phyloP scores from a whole-genome alignment of 805 yeast genomes.

The Saccharomycopsis synnaedendra region DNA sequence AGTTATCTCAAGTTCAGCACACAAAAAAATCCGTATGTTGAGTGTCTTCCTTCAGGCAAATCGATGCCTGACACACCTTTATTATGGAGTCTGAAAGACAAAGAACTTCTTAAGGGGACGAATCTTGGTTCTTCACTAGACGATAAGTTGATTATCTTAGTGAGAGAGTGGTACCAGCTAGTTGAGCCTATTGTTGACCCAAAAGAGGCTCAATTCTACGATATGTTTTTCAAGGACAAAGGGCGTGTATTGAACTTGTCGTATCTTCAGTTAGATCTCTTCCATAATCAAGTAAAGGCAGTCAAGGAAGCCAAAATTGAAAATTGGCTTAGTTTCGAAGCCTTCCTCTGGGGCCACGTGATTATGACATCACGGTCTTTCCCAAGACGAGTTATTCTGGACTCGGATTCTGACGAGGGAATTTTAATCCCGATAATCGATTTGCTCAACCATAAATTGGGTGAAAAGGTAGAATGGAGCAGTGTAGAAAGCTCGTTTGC shows the following conservation, averaged over 20 bases:
- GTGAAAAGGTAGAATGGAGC: slow-evolving; percentile 55
- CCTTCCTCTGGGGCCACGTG: slow-evolving; percentile 65
- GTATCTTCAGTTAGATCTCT: slow-evolving; percentile 19
- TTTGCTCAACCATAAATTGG: slow-evolving; percentile 60
- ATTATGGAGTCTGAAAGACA: slow-evolving; percentile 9
- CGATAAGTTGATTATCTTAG: slow-evolving; percentile 2
- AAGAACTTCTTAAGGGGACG: slow-evolving; percentile 4
- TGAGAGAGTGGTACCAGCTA: slow-evolving; percentile 13
- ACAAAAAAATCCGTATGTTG: slow-evolving; percentile 7
- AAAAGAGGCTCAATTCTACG: background rate
- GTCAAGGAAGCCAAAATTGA: slow-evolving; percentile 1
- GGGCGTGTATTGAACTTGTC: background rate
- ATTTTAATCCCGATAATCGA: slow-evolving; percentile 75
- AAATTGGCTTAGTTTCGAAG: slow-evolving; percentile 54
- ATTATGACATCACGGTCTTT: slow-evolving; percentile 74
- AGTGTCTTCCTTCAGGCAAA: slow-evolving; percentile 11
- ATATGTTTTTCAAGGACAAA: background rate
- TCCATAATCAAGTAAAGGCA: slow-evolving; percentile 26
- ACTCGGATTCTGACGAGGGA: slow-evolving; percentile 29
- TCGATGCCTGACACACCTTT: slow-evolving; percentile 13
- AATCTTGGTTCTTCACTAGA: slow-evolving; percentile 10
- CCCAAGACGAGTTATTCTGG: slow-evolving; percentile 36
- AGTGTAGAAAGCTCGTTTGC: background rate
- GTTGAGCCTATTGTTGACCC: background rate
- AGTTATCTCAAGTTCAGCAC: slow-evolving; percentile 4